Evolutionary conservation across 345 rosid species (phyloP).

Genomic region (Acer negundo): DNA sequence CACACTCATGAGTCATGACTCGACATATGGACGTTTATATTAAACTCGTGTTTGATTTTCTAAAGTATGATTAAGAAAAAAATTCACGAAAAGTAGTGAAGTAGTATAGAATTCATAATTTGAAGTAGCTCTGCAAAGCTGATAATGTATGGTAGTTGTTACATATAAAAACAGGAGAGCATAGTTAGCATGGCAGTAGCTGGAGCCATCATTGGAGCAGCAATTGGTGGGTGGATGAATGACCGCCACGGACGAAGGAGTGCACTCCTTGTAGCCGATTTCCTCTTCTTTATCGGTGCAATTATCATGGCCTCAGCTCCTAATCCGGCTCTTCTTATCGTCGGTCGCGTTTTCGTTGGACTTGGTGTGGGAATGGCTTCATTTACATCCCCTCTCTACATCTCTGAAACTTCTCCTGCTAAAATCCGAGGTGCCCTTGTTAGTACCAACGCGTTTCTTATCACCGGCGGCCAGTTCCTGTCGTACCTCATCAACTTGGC

Average conservation of each 20-base stretch:
- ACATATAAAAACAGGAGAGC: constrained; percentile 54
- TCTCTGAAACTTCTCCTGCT: constrained; percentile 89
- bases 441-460: constrained; percentile 78
- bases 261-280: constrained; percentile 64
- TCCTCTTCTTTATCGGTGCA: constrained; percentile 74
- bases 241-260: constrained; percentile 68
- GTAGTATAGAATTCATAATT: too few relatives aligned
- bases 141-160: not conserved
- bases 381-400: constrained; percentile 87
- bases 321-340: constrained; percentile 54
- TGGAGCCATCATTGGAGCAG: constrained; percentile 87
- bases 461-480: constrained; percentile 88
- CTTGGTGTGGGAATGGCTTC: constrained; percentile 96
- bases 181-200: constrained; percentile 95
- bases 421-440: constrained; percentile 90
- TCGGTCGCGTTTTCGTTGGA: constrained; percentile 81
- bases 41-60: too few relatives aligned
- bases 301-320: constrained; percentile 78
- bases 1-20: too few relatives aligned
- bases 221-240: constrained; percentile 80
- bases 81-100: too few relatives aligned
- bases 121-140: too few relatives aligned
- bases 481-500: constrained; percentile 89
- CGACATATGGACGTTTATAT: too few relatives aligned
- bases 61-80: too few relatives aligned